These are phyloP conservation scores for Neoboletus subvelutipes DNA, from an alignment of 768 basidiomycete genomes.

Conservation along the genomic window DNA sequence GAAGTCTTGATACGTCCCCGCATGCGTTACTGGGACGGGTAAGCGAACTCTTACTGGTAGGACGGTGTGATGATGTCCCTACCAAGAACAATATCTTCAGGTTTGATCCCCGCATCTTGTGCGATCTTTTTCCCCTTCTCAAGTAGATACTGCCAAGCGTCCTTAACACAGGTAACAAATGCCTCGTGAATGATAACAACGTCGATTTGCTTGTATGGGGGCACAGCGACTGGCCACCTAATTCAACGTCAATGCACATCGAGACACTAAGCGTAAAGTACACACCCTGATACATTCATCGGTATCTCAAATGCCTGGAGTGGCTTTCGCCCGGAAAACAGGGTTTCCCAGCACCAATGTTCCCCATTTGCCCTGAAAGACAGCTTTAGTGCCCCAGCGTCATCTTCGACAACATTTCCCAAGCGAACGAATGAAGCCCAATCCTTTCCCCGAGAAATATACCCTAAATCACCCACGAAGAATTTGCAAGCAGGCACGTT, in stretches of 20 bases:
- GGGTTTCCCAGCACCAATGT: conserved; percentile 41
- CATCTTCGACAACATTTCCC: conserved; percentile 39
- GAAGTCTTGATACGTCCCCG: conserved; percentile 43
- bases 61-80: neutral
- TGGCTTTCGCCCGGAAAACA: conserved; percentile 27
- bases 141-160: conserved; percentile 42
- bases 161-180: conserved; percentile 25
- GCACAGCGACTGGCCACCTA: conserved; percentile 47
- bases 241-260: neutral
- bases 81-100: conserved; percentile 46
- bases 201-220: conserved; percentile 37
- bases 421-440: conserved; percentile 41
- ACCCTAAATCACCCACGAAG: conserved; percentile 46
- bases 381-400: conserved; percentile 21
- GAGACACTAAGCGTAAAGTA: neutral
- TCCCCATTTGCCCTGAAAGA: conserved; percentile 27
- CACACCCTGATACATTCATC: conserved; percentile 33
- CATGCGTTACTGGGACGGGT: conserved; percentile 37
- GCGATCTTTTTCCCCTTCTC: conserved; percentile 34
- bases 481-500: conserved; percentile 42
- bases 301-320: conserved; percentile 39
- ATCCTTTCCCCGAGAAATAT: conserved; percentile 35
- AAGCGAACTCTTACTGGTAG: neutral
- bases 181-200: conserved; percentile 40
- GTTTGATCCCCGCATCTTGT: conserved; percentile 32